phyloP scores from a whole-genome alignment of 805 yeast species.

The Saccharomyces jurei region DNA sequence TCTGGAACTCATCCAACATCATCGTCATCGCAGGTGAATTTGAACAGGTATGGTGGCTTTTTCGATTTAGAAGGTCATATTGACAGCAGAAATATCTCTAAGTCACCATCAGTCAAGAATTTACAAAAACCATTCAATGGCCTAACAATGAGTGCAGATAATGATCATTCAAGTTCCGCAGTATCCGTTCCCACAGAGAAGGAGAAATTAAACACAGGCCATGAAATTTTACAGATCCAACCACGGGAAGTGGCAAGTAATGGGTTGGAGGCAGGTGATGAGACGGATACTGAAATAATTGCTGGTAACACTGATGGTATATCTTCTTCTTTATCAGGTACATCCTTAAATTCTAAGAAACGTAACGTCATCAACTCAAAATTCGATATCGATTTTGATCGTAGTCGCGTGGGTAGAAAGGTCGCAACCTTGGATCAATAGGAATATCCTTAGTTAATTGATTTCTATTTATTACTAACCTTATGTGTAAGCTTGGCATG shows the following conservation, averaged over 20 bases:
- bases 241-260: constrained; percentile 7
- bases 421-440: constrained; percentile 18
- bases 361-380: constrained; percentile 23
- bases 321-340: not conserved
- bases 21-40: not conserved
- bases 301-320: constrained; percentile 5
- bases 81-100: constrained; percentile 22
- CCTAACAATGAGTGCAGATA: constrained; percentile 5
- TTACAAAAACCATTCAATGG: constrained; percentile 15
- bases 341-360: constrained; percentile 10
- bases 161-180: constrained; percentile 15
- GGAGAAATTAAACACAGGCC: constrained; percentile 25
- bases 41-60: constrained; percentile 10
- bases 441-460: not conserved
- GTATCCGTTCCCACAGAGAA: constrained; percentile 20
- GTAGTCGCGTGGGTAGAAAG: constrained; percentile 35
- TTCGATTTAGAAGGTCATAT: constrained; percentile 23
- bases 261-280: not conserved
- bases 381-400: constrained; percentile 35
- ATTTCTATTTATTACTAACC: not conserved
- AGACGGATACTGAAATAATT: not conserved
- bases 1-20: not conserved
- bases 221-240: constrained; percentile 18
- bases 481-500: not conserved
- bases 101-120: constrained; percentile 13